Base-by-base conservation (phyloP, 306 rosid species). In the Lathyrus sativus region DNA sequence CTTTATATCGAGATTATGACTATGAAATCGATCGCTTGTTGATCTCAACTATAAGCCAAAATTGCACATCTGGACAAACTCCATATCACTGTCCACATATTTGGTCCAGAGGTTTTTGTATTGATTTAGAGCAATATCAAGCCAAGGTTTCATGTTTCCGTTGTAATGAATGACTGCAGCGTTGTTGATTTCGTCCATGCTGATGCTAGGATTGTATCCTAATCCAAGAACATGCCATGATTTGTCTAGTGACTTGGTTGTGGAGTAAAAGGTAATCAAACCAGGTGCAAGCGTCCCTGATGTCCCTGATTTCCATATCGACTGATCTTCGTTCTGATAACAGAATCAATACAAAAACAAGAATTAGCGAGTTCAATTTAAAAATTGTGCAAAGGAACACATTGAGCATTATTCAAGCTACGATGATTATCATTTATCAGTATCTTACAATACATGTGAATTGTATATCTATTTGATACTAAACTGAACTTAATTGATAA, bases 81-180 rank as follows among this genome's bases (percentile, higher is more conserved):
- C 97, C 99, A 90, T 90, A 67, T 89, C 99, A 33, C 83, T 95
- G 92, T 95, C 99, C 57, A 95, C 90, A 39, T 90, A 87, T 76
- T 87, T 87, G 44, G 99, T 88, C 99, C 99, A 95, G 3, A 90
- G 91, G 74, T 78, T 84, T 87, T 95, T 95, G 61, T 90, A 95
- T 67, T 95, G 99, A 76, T 95, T 95, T 92, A 95, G 76, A 17
- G 99, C 99, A 73, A 95, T 85, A 74, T 95, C 99, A 13, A 95
- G 96, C 99, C 99, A 95, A 31, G 99, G 99, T 73, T 95, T 95
- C 99, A 90, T 95, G 84, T 87, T 83, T 71, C 99, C 99, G 6
- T 85, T 95, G 89, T 95, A 95, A 81, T 90, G 99, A 73, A 95
- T 90, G 78, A 95, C 95, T 9, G 97, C 96, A 43, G 99, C 97